Conservation (phyloP, 2,329 filamentous ascomycete genomes). For the Penicillium sp. region DNA sequence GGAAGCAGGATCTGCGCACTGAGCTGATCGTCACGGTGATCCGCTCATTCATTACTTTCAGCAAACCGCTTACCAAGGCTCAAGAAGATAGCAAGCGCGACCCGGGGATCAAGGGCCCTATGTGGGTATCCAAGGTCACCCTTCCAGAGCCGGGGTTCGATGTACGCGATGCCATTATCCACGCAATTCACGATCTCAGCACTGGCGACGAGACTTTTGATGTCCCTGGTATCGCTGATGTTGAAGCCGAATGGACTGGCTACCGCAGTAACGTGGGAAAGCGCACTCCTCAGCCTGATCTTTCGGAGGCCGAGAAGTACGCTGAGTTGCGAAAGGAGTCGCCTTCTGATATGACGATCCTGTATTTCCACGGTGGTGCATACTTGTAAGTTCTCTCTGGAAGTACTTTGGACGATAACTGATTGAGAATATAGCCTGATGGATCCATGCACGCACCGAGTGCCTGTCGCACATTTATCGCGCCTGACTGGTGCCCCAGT, state of each 20-base stretch:
- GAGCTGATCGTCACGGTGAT: constrained; percentile 68
- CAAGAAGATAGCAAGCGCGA: constrained; percentile 63
- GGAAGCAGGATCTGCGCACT: constrained; percentile 73
- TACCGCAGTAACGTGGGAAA: constrained; percentile 39
- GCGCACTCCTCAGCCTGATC: constrained; percentile 36
- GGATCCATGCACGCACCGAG: constrained; percentile 44
- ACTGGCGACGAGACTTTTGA: constrained; percentile 38
- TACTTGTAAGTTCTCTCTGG: constrained; percentile 37
- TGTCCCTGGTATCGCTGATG: constrained; percentile 32
- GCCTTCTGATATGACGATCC: constrained; percentile 39
- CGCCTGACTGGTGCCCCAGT: constrained; percentile 39
- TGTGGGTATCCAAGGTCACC: constrained; percentile 74
- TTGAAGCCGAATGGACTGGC: constrained; percentile 47
- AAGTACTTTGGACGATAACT: not conserved
- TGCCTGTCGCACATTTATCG: constrained; percentile 35
- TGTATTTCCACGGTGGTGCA: constrained; percentile 48
- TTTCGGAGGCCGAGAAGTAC: constrained; percentile 45
- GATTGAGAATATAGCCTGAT: constrained; percentile 31
- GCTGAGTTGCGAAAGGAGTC: constrained; percentile 37
- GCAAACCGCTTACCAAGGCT: constrained; percentile 53
- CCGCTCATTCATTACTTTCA: constrained; percentile 57
- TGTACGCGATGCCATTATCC: constrained; percentile 36
- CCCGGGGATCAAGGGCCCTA: constrained; percentile 66
- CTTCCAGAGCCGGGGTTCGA: constrained; percentile 55
- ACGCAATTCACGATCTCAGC: constrained; percentile 39